These are phyloP conservation scores for Brasenia schreberi DNA, from an alignment of 164 flowering plant genomes.

Conservation along the genomic window DNA sequence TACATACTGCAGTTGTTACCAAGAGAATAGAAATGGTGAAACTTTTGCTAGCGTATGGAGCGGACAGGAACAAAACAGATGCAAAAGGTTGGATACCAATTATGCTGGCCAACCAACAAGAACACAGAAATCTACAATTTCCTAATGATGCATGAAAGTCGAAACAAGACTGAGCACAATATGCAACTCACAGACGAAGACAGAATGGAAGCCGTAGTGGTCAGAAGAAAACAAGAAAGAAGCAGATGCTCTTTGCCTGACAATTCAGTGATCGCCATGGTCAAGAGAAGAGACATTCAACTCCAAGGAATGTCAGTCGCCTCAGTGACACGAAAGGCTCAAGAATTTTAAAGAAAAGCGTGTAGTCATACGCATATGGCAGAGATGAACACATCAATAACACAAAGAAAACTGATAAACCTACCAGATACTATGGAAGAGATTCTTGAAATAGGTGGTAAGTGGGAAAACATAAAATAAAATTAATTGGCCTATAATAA, in stretches of 20 bases:
- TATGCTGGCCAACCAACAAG: slow-evolving; percentile 17
- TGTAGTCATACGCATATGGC: slow-evolving; percentile 43
- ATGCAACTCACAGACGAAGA: slow-evolving; percentile 21
- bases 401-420: slow-evolving; percentile 44
- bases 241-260: slow-evolving; percentile 1
- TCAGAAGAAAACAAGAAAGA: slow-evolving; percentile 8
- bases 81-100: slow-evolving; percentile 34
- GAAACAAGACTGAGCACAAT: slow-evolving; percentile 1
- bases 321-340: slow-evolving; percentile 6
- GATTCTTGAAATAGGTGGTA: slow-evolving; percentile 62
- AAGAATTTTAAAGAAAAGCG: slow-evolving; percentile 37
- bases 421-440: slow-evolving; percentile 77
- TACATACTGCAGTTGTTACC: slow-evolving; percentile 27
- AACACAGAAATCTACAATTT: too few species aligned
- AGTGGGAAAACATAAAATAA: too few species aligned
- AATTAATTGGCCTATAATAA: too few species aligned
- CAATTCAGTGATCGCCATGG: slow-evolving; percentile 7
- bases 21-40: slow-evolving; percentile 31
- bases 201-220: slow-evolving; percentile 4
- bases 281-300: slow-evolving; percentile 4
- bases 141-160: too few species aligned
- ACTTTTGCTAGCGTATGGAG: slow-evolving; percentile 32
- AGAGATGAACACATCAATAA: slow-evolving; percentile 16
- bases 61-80: slow-evolving; percentile 28
- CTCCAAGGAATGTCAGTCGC: slow-evolving; percentile 12